Percentiles rank a stretch among this genome's conserved stretches.
Conservation (phyloP, 2,329 filamentous ascomycete species). For the Cytospora piceicola region DNA sequence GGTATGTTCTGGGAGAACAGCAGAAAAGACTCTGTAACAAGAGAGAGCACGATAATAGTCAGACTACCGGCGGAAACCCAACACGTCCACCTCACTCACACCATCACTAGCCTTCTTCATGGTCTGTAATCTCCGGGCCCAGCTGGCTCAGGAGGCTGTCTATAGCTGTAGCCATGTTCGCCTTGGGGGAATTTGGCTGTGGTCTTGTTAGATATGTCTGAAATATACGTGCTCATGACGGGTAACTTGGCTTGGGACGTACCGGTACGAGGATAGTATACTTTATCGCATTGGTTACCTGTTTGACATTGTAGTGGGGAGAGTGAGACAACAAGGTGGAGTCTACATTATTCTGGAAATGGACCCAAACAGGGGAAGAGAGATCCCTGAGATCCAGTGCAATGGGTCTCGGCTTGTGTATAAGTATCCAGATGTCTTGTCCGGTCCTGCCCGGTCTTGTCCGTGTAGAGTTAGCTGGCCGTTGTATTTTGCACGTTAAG, state of each 20-base stretch:
- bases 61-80: conserved; percentile 5
- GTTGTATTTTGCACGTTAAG: not conserved
- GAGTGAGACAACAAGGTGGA: not conserved
- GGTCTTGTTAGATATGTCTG: conserved; percentile 11
- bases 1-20: conserved; percentile 79
- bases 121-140: conserved; percentile 51
- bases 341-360: not conserved
- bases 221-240: not conserved
- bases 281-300: not conserved
- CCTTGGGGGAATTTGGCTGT: conserved; percentile 13
- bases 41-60: conserved; percentile 8
- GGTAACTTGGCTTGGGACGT: not conserved
- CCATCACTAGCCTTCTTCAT: conserved; percentile 49
- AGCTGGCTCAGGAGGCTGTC: conserved; percentile 40
- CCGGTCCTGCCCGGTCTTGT: no score
- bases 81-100: not conserved
- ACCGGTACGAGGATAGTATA: not conserved
- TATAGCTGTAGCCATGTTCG: conserved; percentile 23
- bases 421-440: no score
- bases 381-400: not conserved
- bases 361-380: not conserved
- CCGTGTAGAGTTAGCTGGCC: not conserved
- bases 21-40: conserved; percentile 77
- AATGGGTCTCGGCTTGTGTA: not conserved
- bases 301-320: not conserved